These are phyloP conservation scores for Pleurotus giganteus DNA, from an alignment of 768 basidiomycete genomes.

Conservation along the genomic window DNA sequence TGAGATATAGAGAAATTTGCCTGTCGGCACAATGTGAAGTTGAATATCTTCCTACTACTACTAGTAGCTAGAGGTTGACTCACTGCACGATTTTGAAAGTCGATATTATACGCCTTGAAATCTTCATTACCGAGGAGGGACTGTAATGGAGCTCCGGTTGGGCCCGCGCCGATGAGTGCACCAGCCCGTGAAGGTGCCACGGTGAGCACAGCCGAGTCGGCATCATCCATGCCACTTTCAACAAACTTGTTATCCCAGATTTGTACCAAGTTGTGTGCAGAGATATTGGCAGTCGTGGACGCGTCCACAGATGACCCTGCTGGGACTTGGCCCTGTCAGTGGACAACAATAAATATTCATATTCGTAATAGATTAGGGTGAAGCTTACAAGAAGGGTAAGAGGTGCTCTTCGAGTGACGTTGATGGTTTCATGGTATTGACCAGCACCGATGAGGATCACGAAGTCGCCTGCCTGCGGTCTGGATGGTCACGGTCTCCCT, in stretches of 20 bases:
- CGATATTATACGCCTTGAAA: slow-evolving; percentile 66
- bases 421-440: slow-evolving; percentile 58
- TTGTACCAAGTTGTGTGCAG: slow-evolving; percentile 53
- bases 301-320: slow-evolving; percentile 24
- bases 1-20: slow-evolving; percentile 60
- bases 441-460: slow-evolving; percentile 58
- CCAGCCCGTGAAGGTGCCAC: slow-evolving; percentile 56
- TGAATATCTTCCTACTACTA: neutral
- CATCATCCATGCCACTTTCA: slow-evolving; percentile 46
- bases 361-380: neutral
- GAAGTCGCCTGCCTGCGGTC: slow-evolving; percentile 36
- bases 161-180: slow-evolving; percentile 58
- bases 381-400: slow-evolving; percentile 51
- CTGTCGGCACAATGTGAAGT: slow-evolving; percentile 20
- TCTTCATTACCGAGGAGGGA: slow-evolving; percentile 51
- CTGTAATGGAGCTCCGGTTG: slow-evolving; percentile 53
- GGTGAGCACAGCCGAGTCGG: slow-evolving; percentile 55
- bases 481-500: slow-evolving; percentile 19
- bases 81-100: slow-evolving; percentile 68
- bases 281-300: slow-evolving; percentile 38
- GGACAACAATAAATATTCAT: slow-evolving; percentile 7
- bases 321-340: slow-evolving; percentile 50
- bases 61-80: slow-evolving; percentile 14
- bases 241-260: slow-evolving; percentile 50
- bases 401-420: slow-evolving; percentile 51